A percentile compares a stretch with the other conserved stretches of the same genome.
Conservation (phyloP, 83 land plant genomes). For the Isoetes engelmannii region DNA sequence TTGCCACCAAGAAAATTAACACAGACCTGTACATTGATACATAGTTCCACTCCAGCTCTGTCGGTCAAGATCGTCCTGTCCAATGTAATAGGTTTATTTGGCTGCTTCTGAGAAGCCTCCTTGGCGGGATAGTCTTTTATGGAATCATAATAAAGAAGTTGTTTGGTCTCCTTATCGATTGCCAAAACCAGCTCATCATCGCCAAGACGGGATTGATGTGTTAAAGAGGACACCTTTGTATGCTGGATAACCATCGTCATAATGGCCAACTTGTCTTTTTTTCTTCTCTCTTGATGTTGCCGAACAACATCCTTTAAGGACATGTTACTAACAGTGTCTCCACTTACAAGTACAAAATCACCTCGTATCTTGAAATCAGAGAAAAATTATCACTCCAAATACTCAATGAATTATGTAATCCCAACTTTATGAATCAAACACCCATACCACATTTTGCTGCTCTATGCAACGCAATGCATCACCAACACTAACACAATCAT, state of each 20-base stretch:
- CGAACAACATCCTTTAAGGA: conserved; percentile 59
- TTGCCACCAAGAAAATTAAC: neutral
- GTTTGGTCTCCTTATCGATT: conserved; percentile 72
- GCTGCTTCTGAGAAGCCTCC: conserved; percentile 21
- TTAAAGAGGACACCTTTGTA: conserved; percentile 56
- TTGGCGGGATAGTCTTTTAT: conserved; percentile 26
- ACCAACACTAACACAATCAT: conserved; percentile 76
- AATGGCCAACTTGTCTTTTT: conserved; percentile 70
- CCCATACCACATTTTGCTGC: conserved; percentile 69
- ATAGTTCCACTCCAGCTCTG: conserved; percentile 47
- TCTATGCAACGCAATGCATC: conserved; percentile 88
- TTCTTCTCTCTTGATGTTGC: conserved; percentile 83
- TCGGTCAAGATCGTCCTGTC: conserved; percentile 52
- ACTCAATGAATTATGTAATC: neutral
- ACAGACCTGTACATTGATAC: conserved; percentile 64
- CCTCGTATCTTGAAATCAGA: conserved; percentile 56
- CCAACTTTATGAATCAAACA: neutral
- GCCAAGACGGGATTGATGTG: conserved; percentile 77
- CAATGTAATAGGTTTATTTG: conserved; percentile 39
- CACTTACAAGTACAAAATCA: conserved; percentile 86
- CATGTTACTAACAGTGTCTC: conserved; percentile 96
- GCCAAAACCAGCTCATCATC: conserved; percentile 82
- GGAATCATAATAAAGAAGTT: conserved; percentile 71
- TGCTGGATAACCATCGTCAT: conserved; percentile 92
- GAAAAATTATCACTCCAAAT: neutral